Percentiles rank a stretch among this genome's conserved stretches.
Evolutionary conservation across 1,139 yeast species (phyloP).

Genomic region (Blastobotrys apis): DNA sequence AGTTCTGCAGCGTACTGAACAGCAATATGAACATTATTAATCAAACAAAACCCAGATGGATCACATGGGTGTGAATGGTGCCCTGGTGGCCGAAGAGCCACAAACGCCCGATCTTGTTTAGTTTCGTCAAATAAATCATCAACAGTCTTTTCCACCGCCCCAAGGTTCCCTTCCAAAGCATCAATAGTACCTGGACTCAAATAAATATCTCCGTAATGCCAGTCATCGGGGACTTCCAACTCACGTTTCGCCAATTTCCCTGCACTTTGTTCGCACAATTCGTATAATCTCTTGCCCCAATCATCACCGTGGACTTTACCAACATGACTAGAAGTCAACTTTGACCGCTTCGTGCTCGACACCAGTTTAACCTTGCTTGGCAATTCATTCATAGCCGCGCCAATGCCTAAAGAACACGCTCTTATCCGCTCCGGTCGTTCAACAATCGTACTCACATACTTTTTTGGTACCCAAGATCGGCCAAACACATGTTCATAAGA

Average conservation of each 20-base stretch:
- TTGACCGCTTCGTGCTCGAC: constrained; percentile 47
- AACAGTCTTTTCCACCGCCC: constrained; percentile 70
- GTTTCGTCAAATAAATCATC: constrained; percentile 47
- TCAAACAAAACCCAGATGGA: constrained; percentile 83
- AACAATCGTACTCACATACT: constrained; percentile 65
- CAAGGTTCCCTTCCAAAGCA: constrained; percentile 77
- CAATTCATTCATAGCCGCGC: constrained; percentile 68
- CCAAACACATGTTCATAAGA: constrained; percentile 60
- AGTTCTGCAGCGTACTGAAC: constrained; percentile 69
- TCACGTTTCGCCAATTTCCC: constrained; percentile 51
- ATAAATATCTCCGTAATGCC: constrained; percentile 86
- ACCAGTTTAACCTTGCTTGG: constrained; percentile 57
- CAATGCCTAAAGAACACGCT: constrained; percentile 73
- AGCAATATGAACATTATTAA: constrained; percentile 79
- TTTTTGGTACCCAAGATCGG: constrained; percentile 70
- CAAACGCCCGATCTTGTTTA: constrained; percentile 56
- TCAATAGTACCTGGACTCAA: constrained; percentile 61
- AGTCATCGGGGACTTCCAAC: constrained; percentile 72
- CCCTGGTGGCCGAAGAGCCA: constrained; percentile 78
- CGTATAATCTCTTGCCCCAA: constrained; percentile 63
- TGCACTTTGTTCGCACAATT: constrained; percentile 57
- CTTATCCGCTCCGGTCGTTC: constrained; percentile 79
- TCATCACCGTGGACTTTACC: constrained; percentile 66
- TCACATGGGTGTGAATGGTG: constrained; percentile 84
- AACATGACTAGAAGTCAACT: constrained; percentile 55